A percentile compares a stretch with the other conserved stretches of the same genome.
phyloP scores from a whole-genome alignment of 75 land plant genomes.

The Isoetes taiwanensis region DNA sequence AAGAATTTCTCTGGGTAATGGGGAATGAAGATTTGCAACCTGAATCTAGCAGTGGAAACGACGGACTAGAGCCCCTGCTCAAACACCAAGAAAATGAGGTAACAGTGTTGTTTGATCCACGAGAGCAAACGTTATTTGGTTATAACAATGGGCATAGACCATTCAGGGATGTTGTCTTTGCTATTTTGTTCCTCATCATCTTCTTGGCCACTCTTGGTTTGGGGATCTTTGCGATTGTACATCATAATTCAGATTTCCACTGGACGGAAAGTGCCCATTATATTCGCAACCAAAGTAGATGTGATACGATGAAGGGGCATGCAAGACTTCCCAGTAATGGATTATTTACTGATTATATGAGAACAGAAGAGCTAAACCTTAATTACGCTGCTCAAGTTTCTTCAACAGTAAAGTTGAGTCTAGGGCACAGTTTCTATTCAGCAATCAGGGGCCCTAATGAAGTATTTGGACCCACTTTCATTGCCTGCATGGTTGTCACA shows the following conservation, averaged over 20 bases:
- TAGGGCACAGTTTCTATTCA: background rate
- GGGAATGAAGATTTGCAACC: too few relatives aligned
- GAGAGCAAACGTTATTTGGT: too few relatives aligned
- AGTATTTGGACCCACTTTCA: background rate
- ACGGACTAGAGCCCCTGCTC: too few relatives aligned
- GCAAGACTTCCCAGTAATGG: slow-evolving; percentile 24
- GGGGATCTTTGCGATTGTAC: slow-evolving; percentile 46
- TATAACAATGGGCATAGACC: slow-evolving; percentile 46
- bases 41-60: too few relatives aligned
- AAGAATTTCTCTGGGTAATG: too few relatives aligned
- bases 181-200: slow-evolving; percentile 43
- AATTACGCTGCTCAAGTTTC: background rate
- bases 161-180: slow-evolving; percentile 49
- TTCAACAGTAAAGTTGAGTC: background rate
- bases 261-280: slow-evolving; percentile 29
- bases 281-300: slow-evolving; percentile 3
- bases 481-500: slow-evolving; percentile 46
- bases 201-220: slow-evolving; percentile 45
- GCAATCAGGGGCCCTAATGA: slow-evolving; percentile 7
- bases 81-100: too few relatives aligned
- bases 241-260: slow-evolving; percentile 36
- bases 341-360: slow-evolving; percentile 7
- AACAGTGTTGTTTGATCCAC: too few relatives aligned
- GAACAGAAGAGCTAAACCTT: background rate
- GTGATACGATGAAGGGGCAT: background rate